Evolutionary conservation across 108 stramenopile genomes (phyloP), one percentile per base, ranked within the genome.

Genomic region (Pseudonitzschia multistriata): DNA sequence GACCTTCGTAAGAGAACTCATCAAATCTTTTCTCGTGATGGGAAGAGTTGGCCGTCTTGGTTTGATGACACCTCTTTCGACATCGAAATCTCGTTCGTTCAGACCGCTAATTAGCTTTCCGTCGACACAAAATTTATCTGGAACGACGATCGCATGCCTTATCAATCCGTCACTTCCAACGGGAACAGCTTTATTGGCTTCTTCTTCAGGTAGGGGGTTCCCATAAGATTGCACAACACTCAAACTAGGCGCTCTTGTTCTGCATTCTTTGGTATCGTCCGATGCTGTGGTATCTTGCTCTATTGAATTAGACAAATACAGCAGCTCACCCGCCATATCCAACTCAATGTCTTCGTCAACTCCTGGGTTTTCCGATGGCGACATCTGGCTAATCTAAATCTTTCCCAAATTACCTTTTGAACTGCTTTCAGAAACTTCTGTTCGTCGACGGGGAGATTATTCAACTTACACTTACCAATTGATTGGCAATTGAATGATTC

Each of bases 1-100:
- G 0, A 81, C 81, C 61, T 80, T 80, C 6, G 81, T 81, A 30
- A 88, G 57, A 3, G 83, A 83, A 13, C 60, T 40, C 49, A 83
- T 80, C 36, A 88, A 72, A 17, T 85, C 70, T 7, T 65, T 60
- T 31, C 59, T 69, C n/a, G 68, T 79, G 5, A 83, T 42, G 10
- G 82, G 81, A 8, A 85, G 71, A 34, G 74, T 55, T 2, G 81
- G 49, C 11, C 88, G 68, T 42, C 81, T 45, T 21, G 81, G 75
- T 52, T 88, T 88, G 37, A 88, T 74, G 3, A 36, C 42, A 31
- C 75, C 62, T 19, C 50, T 70, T 30, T 76, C 60, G 3, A 73
- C 27, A 45, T 85, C 70, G 60, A 81, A 88, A 68, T 84, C 74
- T 67, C 75, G 53, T 40, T 80, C 74, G 54, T 75, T 74, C 15